Percentiles rank a stretch among this genome's conserved stretches.
Conservation (phyloP, 768 basidiomycete genomes). For the Kwoniella pini region DNA sequence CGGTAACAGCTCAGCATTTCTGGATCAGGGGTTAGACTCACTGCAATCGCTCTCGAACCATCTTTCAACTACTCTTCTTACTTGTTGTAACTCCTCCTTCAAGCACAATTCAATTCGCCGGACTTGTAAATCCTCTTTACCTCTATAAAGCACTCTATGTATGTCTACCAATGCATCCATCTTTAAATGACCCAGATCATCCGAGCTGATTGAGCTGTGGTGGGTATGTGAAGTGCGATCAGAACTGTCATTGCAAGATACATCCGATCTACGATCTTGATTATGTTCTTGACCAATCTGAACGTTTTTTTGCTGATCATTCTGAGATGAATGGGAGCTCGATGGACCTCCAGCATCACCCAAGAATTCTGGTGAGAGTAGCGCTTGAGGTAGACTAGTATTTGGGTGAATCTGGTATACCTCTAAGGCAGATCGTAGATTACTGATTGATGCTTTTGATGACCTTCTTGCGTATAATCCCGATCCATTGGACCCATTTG, state of each 20-base stretch:
- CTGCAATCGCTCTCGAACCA: constrained; percentile 46
- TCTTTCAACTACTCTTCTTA: constrained; percentile 29
- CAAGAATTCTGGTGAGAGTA: background rate
- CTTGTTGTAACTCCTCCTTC: constrained; percentile 6
- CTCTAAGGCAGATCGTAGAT: constrained; percentile 2
- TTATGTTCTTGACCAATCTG: no score
- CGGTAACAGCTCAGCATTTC: no score
- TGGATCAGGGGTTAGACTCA: no score
- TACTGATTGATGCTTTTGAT: constrained; percentile 3
- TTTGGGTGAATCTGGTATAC: constrained; percentile 2
- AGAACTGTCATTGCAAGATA: background rate
- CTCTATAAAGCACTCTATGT: constrained; percentile 44
- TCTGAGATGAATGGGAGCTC: constrained; percentile 2
- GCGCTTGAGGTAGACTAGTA: background rate
- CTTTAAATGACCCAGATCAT: background rate
- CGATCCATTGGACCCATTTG: background rate
- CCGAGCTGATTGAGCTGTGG: background rate
- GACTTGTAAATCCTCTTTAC: constrained; percentile 29
- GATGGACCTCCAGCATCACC: background rate
- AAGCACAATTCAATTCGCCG: constrained; percentile 1
- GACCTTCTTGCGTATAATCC: background rate
- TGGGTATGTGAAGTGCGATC: background rate
- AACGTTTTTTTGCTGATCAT: no score
- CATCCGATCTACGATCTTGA: background rate
- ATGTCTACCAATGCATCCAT: constrained; percentile 48